Conservation (phyloP, 768 basidiomycete species). For the Leccinum imitatum region DNA sequence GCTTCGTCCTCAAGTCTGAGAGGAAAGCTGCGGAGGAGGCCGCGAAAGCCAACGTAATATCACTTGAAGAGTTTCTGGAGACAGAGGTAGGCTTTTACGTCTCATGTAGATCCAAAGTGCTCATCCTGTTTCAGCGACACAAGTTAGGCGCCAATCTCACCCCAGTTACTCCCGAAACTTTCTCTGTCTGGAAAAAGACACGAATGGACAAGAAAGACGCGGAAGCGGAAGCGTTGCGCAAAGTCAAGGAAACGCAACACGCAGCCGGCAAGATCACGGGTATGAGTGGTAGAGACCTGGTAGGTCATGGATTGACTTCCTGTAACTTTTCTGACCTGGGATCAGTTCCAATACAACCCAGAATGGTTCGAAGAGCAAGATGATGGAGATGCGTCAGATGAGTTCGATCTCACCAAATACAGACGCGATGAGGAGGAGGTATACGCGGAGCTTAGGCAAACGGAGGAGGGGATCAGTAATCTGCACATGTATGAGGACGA, state of each 20-base stretch:
- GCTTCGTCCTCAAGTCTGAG: conserved; percentile 93
- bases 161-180: conserved; percentile 88
- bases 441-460: conserved; percentile 27
- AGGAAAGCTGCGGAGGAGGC: conserved; percentile 90
- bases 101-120: not conserved
- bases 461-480: conserved; percentile 16
- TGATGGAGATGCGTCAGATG: conserved; percentile 43
- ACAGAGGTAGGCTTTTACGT: conserved; percentile 71
- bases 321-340: conserved; percentile 9
- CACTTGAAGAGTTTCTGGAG: conserved; percentile 95
- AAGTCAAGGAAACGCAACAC: conserved; percentile 77
- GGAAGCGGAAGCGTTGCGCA: conserved; percentile 76
- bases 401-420: conserved; percentile 61
- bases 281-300: conserved; percentile 95
- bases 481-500: conserved; percentile 26
- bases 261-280: conserved; percentile 89
- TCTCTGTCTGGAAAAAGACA: conserved; percentile 94
- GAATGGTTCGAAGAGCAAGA: conserved; percentile 88
- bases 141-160: conserved; percentile 90
- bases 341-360: conserved; percentile 91
- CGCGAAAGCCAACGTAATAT: conserved; percentile 85
- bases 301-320: conserved; percentile 36
- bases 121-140: conserved; percentile 63
- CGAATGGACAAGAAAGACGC: conserved; percentile 94
- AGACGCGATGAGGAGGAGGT: conserved; percentile 39